These are phyloP conservation scores for Yamadazyma sp. DNA, from an alignment of 805 yeast species.

Conservation along the genomic window DNA sequence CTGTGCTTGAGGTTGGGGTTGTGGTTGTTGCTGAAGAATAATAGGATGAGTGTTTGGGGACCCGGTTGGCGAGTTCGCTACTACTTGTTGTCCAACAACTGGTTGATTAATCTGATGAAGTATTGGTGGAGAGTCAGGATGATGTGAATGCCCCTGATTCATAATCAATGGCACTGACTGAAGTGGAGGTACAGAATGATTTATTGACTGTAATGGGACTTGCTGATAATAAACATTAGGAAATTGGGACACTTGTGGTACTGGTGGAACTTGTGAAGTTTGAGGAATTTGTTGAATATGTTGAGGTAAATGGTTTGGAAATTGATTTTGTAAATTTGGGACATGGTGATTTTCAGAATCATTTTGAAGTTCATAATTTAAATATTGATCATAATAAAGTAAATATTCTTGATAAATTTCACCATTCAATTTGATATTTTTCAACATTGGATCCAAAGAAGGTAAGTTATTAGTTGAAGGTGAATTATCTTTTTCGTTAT, in stretches of 20 bases:
- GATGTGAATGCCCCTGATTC: conserved; percentile 1
- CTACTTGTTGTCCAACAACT: conserved; percentile 1
- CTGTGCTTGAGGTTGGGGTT: background rate
- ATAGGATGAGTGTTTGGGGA: background rate
- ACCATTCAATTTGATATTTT: conserved; percentile 18
- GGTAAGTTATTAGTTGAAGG: conserved; percentile 15
- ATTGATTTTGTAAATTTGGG: too few relatives aligned
- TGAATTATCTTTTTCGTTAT: conserved; percentile 3
- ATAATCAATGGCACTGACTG: conserved; percentile 2
- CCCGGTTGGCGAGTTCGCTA: background rate
- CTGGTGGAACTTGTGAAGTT: background rate
- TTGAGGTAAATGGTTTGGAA: background rate
- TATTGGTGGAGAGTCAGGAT: conserved; percentile 5
- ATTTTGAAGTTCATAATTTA: conserved; percentile 6
- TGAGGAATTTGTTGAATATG: too few relatives aligned
- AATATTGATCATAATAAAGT: conserved; percentile 14
- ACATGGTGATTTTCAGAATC: too few relatives aligned
- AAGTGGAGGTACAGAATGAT: too few relatives aligned
- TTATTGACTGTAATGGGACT: too few relatives aligned
- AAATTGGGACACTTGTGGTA: background rate
- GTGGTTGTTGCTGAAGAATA: background rate
- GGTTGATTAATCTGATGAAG: conserved; percentile 2
- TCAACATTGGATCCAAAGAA: conserved; percentile 21
- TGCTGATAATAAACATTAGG: too few relatives aligned
- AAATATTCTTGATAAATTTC: conserved; percentile 22